phyloP scores from a whole-genome alignment of 2,329 filamentous ascomycete species.

The Blastomyces parvus region DNA sequence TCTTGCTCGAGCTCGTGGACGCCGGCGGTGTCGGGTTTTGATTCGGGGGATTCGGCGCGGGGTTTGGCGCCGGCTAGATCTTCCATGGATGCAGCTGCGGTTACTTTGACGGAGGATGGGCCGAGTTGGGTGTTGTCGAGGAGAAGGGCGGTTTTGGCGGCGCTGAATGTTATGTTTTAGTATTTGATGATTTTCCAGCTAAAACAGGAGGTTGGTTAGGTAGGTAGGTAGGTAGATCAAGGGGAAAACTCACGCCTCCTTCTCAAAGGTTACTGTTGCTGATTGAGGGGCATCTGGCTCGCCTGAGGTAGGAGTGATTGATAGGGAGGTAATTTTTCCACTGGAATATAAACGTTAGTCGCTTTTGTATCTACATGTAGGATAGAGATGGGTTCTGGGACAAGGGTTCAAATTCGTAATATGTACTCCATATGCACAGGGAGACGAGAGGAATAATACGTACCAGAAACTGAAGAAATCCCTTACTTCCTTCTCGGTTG shows the following conservation, averaged over 20 bases:
- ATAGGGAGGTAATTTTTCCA: slow-evolving; percentile 81
- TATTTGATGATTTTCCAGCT: neutral
- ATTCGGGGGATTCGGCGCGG: slow-evolving; percentile 41
- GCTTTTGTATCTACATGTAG: neutral
- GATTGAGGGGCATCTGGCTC: slow-evolving; percentile 58
- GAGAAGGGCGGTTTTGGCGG: slow-evolving; percentile 91
- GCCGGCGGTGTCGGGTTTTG: slow-evolving; percentile 33
- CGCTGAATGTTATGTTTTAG: slow-evolving; percentile 32
- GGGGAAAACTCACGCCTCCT: slow-evolving; percentile 56
- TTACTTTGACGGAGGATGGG: slow-evolving; percentile 63
- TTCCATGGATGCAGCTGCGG: slow-evolving; percentile 58
- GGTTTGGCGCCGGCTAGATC: slow-evolving; percentile 53
- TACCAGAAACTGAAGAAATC: slow-evolving; percentile 98
- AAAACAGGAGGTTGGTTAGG: neutral
- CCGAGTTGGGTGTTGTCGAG: slow-evolving; percentile 96
- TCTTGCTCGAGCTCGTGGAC: slow-evolving; percentile 74
- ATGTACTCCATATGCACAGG: too few relatives aligned
- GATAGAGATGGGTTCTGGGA: too few relatives aligned
- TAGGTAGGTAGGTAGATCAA: too few relatives aligned
- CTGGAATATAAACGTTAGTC: slow-evolving; percentile 39
- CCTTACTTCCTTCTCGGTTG: slow-evolving; percentile 79
- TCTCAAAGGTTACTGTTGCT: slow-evolving; percentile 92
- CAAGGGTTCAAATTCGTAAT: neutral
- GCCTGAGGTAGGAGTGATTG: slow-evolving; percentile 54
- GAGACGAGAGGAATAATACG: slow-evolving; percentile 23